Conservation (phyloP, 2,329 filamentous ascomycete species). For the Penicillium frequentans region DNA sequence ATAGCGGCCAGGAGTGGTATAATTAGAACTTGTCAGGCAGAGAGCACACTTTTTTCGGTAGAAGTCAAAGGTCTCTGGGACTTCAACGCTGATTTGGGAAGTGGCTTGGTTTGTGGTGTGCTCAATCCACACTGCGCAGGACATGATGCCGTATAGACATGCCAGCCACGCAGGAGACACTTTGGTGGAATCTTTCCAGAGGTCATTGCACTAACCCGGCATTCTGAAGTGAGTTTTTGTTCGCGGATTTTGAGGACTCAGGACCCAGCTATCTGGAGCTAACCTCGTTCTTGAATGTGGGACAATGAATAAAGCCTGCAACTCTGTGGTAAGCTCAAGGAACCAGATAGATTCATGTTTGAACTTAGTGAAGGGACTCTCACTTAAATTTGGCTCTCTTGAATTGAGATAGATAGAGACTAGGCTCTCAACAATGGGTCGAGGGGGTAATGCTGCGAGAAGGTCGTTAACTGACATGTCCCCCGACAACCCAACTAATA, state of each 20-base stretch:
- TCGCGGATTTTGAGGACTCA: not conserved
- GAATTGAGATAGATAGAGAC: constrained; percentile 29
- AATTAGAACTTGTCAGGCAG: constrained; percentile 22
- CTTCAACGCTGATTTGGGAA: not conserved
- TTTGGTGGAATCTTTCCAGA: constrained; percentile 15
- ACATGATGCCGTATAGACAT: constrained; percentile 19
- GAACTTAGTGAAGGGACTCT: constrained; percentile 9
- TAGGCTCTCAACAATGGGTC: constrained; percentile 21
- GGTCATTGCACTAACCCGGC: constrained; percentile 12
- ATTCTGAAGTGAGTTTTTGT: not conserved
- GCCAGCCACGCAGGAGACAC: constrained; percentile 18
- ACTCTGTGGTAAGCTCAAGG: not conserved
- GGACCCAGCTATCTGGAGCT: not conserved
- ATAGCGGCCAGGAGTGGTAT: constrained; percentile 23
- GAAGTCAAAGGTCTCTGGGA: constrained; percentile 15
- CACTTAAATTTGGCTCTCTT: constrained; percentile 21
- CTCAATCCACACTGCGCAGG: constrained; percentile 15
- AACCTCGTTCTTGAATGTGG: constrained; percentile 21
- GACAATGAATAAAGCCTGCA: constrained; percentile 20
- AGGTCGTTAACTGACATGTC: constrained; percentile 14
- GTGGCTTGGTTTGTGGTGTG: constrained; percentile 8
- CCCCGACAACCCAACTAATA: constrained; percentile 6
- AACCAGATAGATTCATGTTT: not conserved
- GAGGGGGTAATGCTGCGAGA: constrained; percentile 24
- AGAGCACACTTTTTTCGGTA: constrained; percentile 45